Base-by-base conservation (phyloP, 805 yeast species). In the Phaffomyces thermotolerans region DNA sequence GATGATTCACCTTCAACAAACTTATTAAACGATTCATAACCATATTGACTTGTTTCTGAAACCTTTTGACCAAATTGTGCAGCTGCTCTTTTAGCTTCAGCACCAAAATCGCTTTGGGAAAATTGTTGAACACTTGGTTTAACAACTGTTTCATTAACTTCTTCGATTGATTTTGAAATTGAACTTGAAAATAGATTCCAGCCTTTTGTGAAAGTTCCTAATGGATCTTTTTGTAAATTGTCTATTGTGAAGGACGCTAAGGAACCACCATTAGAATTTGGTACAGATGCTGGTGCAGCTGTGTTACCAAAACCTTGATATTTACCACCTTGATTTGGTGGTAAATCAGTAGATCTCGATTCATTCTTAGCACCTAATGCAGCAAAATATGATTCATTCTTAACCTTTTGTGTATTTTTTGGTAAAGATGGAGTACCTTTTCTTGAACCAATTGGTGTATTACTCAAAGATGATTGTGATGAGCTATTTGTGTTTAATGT, bases 251-350 rank as follows among this genome's bases (percentile, higher is more conserved):
- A 72, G 1, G 73, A 72, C 9, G 82, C 59, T 32, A 77, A 63
- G 8, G 80, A 66, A 2, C 78, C 76, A 15, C 18, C 18, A 15
- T 31, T 31, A 41, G 46, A 48, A 46, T 50, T 37, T 34, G 29
- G 6, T 27, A 13, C 13, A 9, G 52, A 34, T 39, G 53, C 58
- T 10, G 82, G 78, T 23, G 68, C 71, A 4, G 90, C 87, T 0
- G 88, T 75, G 53, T 80, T 85, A 32, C 98, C 98, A 66, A 91
- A 90, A 1, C 98, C 98, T 49, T 78, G 81, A 60, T 81, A 90
- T 60, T 81, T 84, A 40, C 97, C 98, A 49, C 98, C 98, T 65
- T 90, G 88, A 12, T 91, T 84, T 25, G 98, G 98, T 3, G 91
- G 95, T 41, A 88, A 60, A 61, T 84, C 68, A 1, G 76, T 87